Evolutionary conservation across 305 asterid species (phyloP), one percentile per base, ranked within the genome.

Genomic region (Nicotiana rustica): DNA sequence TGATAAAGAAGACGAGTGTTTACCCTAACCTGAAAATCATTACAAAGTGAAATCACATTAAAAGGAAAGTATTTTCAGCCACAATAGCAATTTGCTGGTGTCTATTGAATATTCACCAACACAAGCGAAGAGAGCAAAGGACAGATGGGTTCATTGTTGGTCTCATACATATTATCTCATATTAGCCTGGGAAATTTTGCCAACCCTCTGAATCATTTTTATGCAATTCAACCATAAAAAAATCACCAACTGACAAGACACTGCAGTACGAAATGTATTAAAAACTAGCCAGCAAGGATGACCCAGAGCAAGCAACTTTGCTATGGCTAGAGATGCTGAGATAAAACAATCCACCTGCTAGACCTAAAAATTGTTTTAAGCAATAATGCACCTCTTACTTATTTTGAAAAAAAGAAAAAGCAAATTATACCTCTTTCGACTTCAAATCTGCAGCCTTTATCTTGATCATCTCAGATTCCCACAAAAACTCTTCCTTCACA

Each of bases 1-100:
- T 96, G 99, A 89, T 96, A 96, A 81, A 96, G 97, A 91, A 96
- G 98, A 75, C 99, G 97, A 25, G 99, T 96, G 86, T 96, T 96
- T 83, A 96, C 98, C 87, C 99, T 92, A 83, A 96, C 99, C 99
- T 96, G 91, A 86, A 88, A 89, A 52, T 67, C 79, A 75, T 84
- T 52, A 83, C 57, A 61, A 79, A 64, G 73, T 17, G 78, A 75
- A 13, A 77, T 44, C 8, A 13, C n/a, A 36, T 12, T 25, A 59
- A 62, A 76, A 70, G 31, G 56, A 60, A 36, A 69, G 60, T 5
- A 65, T 71, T 57, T 61, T 17, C 79, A 57, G n/a, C 19, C 80
- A 75, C 65, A 75, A 52, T 21, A 75, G 64, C 64, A 52, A 75
- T 75, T 49, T 52, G 65, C 31, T 14, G 15, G 64, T 21, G 65